Evolutionary conservation across 352 stramenopile genomes (phyloP), one percentile per base, ranked within the genome.

Genomic region (Globisporangium iwayamae): DNA sequence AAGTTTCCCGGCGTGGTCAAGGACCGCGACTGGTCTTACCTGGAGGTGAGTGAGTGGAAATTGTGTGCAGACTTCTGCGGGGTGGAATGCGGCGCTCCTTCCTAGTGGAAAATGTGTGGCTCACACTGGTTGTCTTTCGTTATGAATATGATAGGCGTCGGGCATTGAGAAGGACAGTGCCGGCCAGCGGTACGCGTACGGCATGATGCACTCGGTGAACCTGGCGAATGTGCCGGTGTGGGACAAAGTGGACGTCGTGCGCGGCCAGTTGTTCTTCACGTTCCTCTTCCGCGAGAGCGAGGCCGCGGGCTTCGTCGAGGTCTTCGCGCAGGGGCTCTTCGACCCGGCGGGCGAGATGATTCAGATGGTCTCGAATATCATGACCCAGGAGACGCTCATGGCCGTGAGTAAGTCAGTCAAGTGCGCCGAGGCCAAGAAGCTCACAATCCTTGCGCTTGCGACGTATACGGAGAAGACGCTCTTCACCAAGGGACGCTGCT

Each of bases 351-450:
- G 76, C 9, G 75, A 80, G 6, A 38, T 85, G 45, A 69, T 74
- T 0, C 63, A 67, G 9, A 57, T 72, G 41, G 41, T 71, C 14
- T 64, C 68, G 3, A 62, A 67, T 16, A 38, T 69, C 18, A 63
- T 61, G 32, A 72, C 71, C 2, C 65, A 69, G 43, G 70, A 76
- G 38, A 81, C 78, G 32, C 67, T 83, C 56, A 66, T 56, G 7
- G 62, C 54, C 0, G 39, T 80, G 9, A 57, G 51, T 30, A 57
- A 57, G 51, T 57, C 51, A 8, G 59, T 83, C 38, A 72, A 70
- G 36, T 71, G 65, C 13, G 77, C 79, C 7, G 69, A 85, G 39
- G 78, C 78, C 52, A 87, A 87, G 68, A 85, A 81, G 58, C 60
- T 87, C 30, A 88, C 76, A 47, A 63, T 83, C 45, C 46, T 88